Percentiles rank a stretch among this genome's conserved stretches.
These are phyloP conservation scores for Cucumis sativus DNA, from an alignment of 306 rosid species.

Conservation along the genomic window DNA sequence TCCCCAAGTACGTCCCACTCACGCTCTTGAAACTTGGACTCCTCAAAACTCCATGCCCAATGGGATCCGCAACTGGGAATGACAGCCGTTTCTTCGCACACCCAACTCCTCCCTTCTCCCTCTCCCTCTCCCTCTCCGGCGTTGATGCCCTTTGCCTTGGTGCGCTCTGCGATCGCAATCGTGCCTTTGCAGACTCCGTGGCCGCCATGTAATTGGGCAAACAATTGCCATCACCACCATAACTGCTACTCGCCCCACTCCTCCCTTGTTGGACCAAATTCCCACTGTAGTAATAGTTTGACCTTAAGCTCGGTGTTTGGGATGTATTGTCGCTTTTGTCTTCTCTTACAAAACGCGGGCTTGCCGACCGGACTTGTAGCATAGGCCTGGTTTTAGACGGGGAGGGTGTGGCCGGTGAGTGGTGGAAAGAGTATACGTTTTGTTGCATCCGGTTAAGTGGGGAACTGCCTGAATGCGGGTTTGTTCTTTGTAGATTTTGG, in stretches of 20 bases:
- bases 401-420: constrained; percentile 69
- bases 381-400: constrained; percentile 58
- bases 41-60: constrained; percentile 49
- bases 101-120: constrained; percentile 31
- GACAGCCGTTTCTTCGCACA: constrained; percentile 78
- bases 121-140: constrained; percentile 65
- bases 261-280: constrained; percentile 29
- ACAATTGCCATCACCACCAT: not conserved
- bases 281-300: constrained; percentile 60
- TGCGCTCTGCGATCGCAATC: constrained; percentile 78
- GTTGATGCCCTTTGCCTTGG: constrained; percentile 84
- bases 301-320: constrained; percentile 87
- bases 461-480: constrained; percentile 39
- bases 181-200: constrained; percentile 90
- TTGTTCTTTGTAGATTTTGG: constrained; percentile 53
- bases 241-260: constrained; percentile 25
- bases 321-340: constrained; percentile 52
- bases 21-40: constrained; percentile 96
- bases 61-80: constrained; percentile 50
- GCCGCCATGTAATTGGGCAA: constrained; percentile 97
- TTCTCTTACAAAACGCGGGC: constrained; percentile 63
- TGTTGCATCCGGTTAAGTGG: constrained; percentile 50
- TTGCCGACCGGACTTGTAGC: constrained; percentile 64
- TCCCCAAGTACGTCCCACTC: constrained; percentile 12
- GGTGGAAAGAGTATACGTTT: constrained; percentile 28